Evolutionary conservation across 345 rosid species (phyloP), one percentile per base, ranked within the genome.

Genomic region (Corymbia maculata): DNA sequence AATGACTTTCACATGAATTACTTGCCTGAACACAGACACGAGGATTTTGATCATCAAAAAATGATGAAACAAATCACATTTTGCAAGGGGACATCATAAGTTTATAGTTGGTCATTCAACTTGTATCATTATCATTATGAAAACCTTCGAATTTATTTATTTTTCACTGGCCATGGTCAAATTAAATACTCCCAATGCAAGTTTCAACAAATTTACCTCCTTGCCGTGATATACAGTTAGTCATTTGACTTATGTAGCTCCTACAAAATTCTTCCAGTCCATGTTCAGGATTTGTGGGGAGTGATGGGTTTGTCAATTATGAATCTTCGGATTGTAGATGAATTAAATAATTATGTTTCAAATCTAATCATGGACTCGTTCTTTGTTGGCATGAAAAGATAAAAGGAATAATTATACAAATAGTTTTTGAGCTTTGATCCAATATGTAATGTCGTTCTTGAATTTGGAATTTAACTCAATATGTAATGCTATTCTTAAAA

Each of bases 401-500:
- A 55, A 55, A 55, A 22, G 28, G 22, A 12, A 8, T 22, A 55
- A 55, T 55, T 24, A 55, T 21, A 22, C 12, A 55, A 55, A 55
- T 55, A 6, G 4, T 55, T 1, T 4, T 21, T 55, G 0, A 22
- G 22, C 28, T 55, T 55, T 55, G 22, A 22, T 55, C 0, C 22
- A 55, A 55, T 9, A 0, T 55, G 2, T 21, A 55, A 55, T 55
- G 2, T 55, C 1, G 0, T 5, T 55, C 2, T 21, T 22, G 13
- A 55, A 1, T 2, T 55, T 21, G 12, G 21, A 55, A 28, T 21
- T 55, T 55, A 55, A 22, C 6, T 9, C 28, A 22, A 55, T 22
- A 2, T 21, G 12, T 2, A 0, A 55, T 55, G 2, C 5, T 0
- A 2, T 4, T 55, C 12, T 1, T 21, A 0, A 55, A 21, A 1